phyloP scores from a whole-genome alignment of 129 eudicot genomes.

The Kitagawia praeruptora region DNA sequence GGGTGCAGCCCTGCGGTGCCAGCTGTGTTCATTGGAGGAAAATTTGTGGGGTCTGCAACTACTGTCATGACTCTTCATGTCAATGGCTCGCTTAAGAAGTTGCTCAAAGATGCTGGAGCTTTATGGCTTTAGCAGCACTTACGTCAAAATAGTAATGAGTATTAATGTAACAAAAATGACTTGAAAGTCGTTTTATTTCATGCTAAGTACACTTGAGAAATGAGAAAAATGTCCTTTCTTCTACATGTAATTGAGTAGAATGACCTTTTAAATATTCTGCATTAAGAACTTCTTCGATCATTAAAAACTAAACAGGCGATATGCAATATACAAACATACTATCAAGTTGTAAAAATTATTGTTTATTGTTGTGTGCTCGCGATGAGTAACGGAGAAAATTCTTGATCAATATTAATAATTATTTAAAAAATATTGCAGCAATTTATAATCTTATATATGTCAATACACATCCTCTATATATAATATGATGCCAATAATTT shows the following conservation, averaged over 20 bases:
- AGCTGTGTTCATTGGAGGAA: conserved; percentile 48
- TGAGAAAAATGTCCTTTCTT: background rate
- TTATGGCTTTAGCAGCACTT: conserved; percentile 29
- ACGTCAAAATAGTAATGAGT: background rate
- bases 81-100: conserved; percentile 26
- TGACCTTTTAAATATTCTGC: background rate
- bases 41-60: conserved; percentile 34
- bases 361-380: background rate
- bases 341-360: background rate
- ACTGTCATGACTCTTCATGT: conserved; percentile 36
- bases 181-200: background rate
- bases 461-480: background rate
- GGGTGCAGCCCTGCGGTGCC: conserved; percentile 43
- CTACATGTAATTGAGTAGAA: background rate
- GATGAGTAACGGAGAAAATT: background rate
- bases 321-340: background rate
- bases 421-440: background rate
- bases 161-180: background rate
- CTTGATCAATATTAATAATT: too few species aligned
- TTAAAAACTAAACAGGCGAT: background rate
- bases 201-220: background rate
- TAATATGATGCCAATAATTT: background rate
- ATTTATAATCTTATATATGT: background rate
- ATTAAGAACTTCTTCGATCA: background rate
- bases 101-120: conserved; percentile 48